These are phyloP conservation scores for Artemisia annua DNA, from an alignment of 129 eudicot species.

Conservation along the genomic window DNA sequence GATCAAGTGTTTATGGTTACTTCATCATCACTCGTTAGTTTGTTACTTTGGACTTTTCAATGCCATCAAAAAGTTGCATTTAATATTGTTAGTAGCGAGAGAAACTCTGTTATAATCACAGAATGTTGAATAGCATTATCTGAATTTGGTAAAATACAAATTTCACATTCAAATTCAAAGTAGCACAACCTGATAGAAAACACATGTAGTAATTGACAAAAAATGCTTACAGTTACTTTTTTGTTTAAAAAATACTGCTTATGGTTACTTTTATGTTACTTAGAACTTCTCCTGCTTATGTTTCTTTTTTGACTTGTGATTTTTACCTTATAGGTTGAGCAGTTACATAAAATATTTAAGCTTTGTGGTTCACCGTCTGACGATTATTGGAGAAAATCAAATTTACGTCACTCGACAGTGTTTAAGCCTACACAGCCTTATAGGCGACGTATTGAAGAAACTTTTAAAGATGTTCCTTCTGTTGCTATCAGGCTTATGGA, in stretches of 20 bases:
- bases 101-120: too few relatives aligned
- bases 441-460: constrained; percentile 57
- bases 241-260: too few relatives aligned
- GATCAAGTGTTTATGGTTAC: not conserved
- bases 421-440: constrained; percentile 73
- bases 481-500: constrained; percentile 71
- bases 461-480: constrained; percentile 62
- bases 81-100: too few relatives aligned
- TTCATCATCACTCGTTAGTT: not conserved
- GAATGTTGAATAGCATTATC: too few relatives aligned
- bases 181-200: too few relatives aligned
- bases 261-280: too few relatives aligned
- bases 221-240: not conserved
- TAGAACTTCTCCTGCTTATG: not conserved
- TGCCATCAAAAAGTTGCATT: too few relatives aligned
- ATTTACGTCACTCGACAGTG: constrained; percentile 60
- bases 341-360: constrained; percentile 79
- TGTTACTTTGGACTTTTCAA: not conserved
- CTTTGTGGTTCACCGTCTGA: constrained; percentile 93
- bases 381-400: constrained; percentile 76
- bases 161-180: too few relatives aligned
- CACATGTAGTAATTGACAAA: not conserved
- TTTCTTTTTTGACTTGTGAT: constrained; percentile 18
- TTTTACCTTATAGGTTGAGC: constrained; percentile 61
- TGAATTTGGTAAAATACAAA: too few relatives aligned